Percentiles rank a stretch among this genome's conserved stretches.
phyloP scores from a whole-genome alignment of 2,329 filamentous ascomycete genomes.

The Emydomyces testavorans region DNA sequence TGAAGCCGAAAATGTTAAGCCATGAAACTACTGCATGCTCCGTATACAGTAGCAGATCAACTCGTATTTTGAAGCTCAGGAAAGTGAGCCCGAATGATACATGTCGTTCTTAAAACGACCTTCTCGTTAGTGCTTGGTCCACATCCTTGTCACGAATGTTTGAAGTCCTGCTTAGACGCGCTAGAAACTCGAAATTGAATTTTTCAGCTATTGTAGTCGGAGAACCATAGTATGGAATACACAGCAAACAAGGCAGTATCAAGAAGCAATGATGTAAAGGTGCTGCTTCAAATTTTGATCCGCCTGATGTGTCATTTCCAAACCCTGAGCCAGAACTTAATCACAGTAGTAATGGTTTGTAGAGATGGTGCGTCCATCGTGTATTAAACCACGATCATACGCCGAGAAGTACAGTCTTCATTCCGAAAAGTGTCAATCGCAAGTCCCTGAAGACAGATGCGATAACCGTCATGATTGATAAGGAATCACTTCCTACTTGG shows the following conservation, averaged over 20 bases:
- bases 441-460: conserved; percentile 2
- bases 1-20: neutral
- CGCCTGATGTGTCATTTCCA: conserved; percentile 10
- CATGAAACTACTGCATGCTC: neutral
- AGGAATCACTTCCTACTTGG: neutral
- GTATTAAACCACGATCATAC: too few relatives aligned
- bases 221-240: neutral
- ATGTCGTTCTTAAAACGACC: neutral
- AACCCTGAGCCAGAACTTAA: neutral
- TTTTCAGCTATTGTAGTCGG: neutral
- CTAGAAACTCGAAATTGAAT: neutral
- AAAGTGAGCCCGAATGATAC: neutral
- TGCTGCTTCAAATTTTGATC: neutral
- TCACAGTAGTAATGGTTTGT: neutral
- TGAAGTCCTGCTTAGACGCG: conserved; percentile 4
- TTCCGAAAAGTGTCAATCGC: neutral
- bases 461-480: neutral
- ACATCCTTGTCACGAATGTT: conserved; percentile 4
- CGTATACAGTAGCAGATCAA: conserved; percentile 4
- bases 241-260: too few relatives aligned
- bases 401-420: neutral
- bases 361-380: neutral
- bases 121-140: neutral
- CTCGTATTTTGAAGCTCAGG: conserved; percentile 3
- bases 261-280: neutral